phyloP scores from a whole-genome alignment of 176 grass and related monocot genomes.

The Carex parvula region DNA sequence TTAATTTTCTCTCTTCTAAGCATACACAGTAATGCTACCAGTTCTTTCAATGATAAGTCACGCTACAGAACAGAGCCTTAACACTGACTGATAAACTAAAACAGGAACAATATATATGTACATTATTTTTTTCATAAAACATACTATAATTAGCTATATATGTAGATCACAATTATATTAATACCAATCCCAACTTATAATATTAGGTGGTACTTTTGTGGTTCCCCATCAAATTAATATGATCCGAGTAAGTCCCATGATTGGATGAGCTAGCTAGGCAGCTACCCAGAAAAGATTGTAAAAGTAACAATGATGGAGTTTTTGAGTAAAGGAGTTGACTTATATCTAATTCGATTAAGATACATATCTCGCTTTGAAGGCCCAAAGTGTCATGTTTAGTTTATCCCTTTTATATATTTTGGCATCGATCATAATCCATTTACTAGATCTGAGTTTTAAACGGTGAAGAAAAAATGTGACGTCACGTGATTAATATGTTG shows the following conservation, averaged over 20 bases:
- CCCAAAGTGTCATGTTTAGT: neutral
- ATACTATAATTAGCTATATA: neutral
- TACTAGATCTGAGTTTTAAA: neutral
- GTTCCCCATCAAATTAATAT: neutral
- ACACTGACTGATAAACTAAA: neutral
- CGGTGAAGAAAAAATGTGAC: too few relatives aligned
- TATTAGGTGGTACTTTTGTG: neutral
- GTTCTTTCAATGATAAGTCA: neutral
- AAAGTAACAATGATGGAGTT: neutral
- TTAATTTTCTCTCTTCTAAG: neutral
- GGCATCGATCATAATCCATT: too few relatives aligned
- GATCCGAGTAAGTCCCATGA: neutral
- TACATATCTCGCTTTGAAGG: neutral
- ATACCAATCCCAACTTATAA: neutral
- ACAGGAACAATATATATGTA: neutral
- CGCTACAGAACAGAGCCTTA: neutral
- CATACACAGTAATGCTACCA: neutral
- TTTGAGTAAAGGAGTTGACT: neutral
- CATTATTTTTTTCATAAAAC: neutral
- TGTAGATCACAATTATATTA: neutral
- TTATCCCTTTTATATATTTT: neutral
- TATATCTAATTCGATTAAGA: neutral
- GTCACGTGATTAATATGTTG: too few relatives aligned
- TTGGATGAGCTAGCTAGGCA: neutral
- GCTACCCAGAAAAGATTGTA: neutral